These are phyloP conservation scores for Carnegiea gigantea DNA, from an alignment of 179 eudicot genomes.

Conservation along the genomic window DNA sequence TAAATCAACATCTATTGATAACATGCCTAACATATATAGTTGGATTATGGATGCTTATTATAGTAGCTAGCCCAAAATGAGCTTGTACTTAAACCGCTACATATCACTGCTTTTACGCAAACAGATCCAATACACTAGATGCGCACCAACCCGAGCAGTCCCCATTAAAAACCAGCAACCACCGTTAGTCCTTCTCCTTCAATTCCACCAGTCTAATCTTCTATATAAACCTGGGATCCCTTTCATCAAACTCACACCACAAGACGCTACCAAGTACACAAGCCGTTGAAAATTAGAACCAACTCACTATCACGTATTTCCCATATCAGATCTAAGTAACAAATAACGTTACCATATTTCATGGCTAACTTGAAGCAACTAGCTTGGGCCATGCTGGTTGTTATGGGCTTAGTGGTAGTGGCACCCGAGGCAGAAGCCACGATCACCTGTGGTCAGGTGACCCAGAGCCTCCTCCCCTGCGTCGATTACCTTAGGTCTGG, in stretches of 20 bases:
- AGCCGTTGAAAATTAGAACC: background rate
- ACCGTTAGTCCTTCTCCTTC: background rate
- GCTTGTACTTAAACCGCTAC: too few relatives aligned
- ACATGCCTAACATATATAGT: too few relatives aligned
- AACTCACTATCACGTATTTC: too few relatives aligned
- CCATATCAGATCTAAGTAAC: too few relatives aligned
- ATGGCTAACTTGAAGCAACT: conserved; percentile 23
- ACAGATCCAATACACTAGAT: too few relatives aligned
- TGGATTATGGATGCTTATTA: too few relatives aligned
- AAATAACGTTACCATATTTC: background rate
- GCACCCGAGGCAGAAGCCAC: conserved; percentile 2
- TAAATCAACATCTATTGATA: too few relatives aligned
- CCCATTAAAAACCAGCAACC: background rate
- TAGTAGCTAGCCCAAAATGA: too few relatives aligned
- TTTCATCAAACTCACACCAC: conserved; percentile 2
- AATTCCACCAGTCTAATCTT: background rate
- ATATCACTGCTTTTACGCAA: too few relatives aligned
- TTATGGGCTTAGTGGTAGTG: background rate
- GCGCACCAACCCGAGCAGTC: background rate
- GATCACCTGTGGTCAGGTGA: conserved; percentile 22
- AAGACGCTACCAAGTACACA: background rate
- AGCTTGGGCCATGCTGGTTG: background rate
- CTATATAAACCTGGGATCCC: conserved; percentile 15
- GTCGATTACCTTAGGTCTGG: conserved; percentile 12
- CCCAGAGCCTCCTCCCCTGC: conserved; percentile 22